A percentile compares a stretch with the other conserved stretches of the same genome.
These are phyloP conservation scores for Venturia pyrina DNA, from an alignment of 2,329 filamentous ascomycete species.

Conservation along the genomic window DNA sequence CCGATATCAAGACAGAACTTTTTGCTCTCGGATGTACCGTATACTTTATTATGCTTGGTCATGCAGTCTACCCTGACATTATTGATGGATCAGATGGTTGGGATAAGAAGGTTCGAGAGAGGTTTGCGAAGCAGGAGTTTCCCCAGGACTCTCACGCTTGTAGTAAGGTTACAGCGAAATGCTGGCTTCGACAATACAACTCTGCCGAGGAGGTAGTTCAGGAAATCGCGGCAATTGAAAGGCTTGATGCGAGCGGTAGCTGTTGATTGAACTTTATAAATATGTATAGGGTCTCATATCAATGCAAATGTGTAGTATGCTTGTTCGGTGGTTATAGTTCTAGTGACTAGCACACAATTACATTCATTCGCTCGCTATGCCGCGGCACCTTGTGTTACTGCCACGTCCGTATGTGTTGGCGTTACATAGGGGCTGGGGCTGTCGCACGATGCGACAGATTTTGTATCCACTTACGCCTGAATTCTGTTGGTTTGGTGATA, in stretches of 20 bases:
- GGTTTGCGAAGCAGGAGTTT: conserved; percentile 20
- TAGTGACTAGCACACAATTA: neutral
- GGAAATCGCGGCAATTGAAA: neutral
- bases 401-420: no score
- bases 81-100: neutral
- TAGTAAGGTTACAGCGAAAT: conserved; percentile 21
- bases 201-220: conserved; percentile 16
- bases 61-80: conserved; percentile 22
- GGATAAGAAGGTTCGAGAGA: conserved; percentile 21
- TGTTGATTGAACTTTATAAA: neutral
- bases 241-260: neutral
- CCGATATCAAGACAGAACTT: conserved; percentile 22
- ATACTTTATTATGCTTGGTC: conserved; percentile 26
- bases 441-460: no score
- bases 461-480: no score
- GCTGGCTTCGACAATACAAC: conserved; percentile 19
- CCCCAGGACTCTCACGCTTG: conserved; percentile 21
- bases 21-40: conserved; percentile 27
- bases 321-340: neutral
- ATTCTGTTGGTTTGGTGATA: no score
- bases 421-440: no score
- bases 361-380: no score
- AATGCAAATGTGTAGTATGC: neutral
- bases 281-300: neutral
- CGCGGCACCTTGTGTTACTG: no score